Evolutionary conservation across 306 rosid species (phyloP), one percentile per base, ranked within the genome.

Genomic region (Begonia masoniana): DNA sequence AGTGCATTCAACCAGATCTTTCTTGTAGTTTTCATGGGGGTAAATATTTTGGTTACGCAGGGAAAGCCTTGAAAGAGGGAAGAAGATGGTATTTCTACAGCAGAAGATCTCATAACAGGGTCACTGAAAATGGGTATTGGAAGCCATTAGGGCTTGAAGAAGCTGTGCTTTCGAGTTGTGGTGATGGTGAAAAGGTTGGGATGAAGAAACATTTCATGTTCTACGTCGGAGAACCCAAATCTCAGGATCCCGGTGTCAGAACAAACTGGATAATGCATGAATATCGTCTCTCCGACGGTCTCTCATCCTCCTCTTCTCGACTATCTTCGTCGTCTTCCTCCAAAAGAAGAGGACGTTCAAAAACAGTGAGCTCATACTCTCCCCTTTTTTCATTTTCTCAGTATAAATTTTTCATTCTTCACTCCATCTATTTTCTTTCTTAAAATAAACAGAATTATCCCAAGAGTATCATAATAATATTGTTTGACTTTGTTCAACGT

Each of bases 181-280:
- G 74, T 55, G 72, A 74, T 60, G 63, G 49, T 47, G 69, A 57
- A 55, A 72, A 69, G 52, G 88, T 85, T 66, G 97, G 97, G 19
- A 63, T 74, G 60, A 91, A 91, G 73, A 85, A 78, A 67, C 72
- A 71, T 50, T 78, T 76, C 45, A 74, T 71, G 1, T 91, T 91
- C 41, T 66, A 71, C 65, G 12, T 78, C 0, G 96, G 94, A 39
- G 81, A 85, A 57, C 58, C 75, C 39, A 68, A 31, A 31, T 31
- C 39, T 31, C 39, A 83, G n/a, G 21, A 50, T 50, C 42, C 76
- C 16, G 78, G 73, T 8, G 57, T 63, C 72, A 80, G 69, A 76
- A 89, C 97, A 41, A 80, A 78, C 57, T 89, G 97, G 97, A 70
- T 68, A 64, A 85, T 89, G 97, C 94, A 89, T 50, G 95, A 89